These are phyloP conservation scores for Kwoniella newhampshirensis DNA, from an alignment of 768 basidiomycete species.

Conservation along the genomic window DNA sequence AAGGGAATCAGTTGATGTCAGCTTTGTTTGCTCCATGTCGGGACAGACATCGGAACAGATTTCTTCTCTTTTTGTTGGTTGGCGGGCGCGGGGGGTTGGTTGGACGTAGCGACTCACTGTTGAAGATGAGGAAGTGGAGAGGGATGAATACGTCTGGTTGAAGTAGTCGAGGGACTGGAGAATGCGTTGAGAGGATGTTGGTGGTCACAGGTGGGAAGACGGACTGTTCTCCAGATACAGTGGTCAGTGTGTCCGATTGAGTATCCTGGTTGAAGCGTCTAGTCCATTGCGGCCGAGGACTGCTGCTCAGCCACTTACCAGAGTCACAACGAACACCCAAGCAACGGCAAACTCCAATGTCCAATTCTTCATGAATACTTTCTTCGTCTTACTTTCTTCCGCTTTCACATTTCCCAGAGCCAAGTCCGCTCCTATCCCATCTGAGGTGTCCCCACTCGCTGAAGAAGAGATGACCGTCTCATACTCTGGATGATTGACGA, in stretches of 20 bases:
- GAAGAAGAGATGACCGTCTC: slow-evolving; percentile 11
- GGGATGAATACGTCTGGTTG: slow-evolving; percentile 62
- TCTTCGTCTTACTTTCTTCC: slow-evolving; percentile 17
- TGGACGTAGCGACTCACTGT: slow-evolving; percentile 39
- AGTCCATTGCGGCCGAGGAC: too few relatives aligned
- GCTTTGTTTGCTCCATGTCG: too few relatives aligned
- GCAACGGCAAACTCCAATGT: slow-evolving; percentile 70
- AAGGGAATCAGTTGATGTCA: background rate
- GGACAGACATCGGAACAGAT: too few relatives aligned
- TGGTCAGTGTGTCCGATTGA: background rate
- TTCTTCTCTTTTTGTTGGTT: background rate
- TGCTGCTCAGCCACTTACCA: slow-evolving; percentile 70
- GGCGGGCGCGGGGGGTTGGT: background rate
- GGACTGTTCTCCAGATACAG: slow-evolving; percentile 58
- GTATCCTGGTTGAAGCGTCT: background rate
- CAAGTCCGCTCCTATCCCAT: slow-evolving; percentile 1
- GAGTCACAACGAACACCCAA: slow-evolving; percentile 73
- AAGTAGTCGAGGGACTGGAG: slow-evolving; percentile 49
- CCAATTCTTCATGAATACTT: slow-evolving; percentile 59
- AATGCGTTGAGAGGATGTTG: slow-evolving; percentile 68
- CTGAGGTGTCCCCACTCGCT: background rate
- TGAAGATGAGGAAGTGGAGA: slow-evolving; percentile 64
- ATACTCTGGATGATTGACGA: slow-evolving; percentile 29
- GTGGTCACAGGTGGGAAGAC: slow-evolving; percentile 85
- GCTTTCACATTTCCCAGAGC: background rate